These are phyloP conservation scores for Irpex rosettiformis DNA, from an alignment of 1,284 basidiomycete species.

Conservation along the genomic window DNA sequence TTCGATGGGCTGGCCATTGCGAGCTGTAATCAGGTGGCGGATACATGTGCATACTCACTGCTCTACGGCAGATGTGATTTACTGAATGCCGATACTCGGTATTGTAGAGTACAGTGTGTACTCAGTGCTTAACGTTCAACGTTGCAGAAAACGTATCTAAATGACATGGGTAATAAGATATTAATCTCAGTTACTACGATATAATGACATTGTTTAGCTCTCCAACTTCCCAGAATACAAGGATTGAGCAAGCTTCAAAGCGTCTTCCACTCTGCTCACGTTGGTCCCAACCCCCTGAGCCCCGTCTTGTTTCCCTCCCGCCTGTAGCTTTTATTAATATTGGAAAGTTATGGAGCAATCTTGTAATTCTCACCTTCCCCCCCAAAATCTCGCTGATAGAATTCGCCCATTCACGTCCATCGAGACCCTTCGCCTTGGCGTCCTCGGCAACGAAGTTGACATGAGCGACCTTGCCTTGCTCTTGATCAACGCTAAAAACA, in stretches of 20 bases:
- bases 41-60: no score
- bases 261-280: slow-evolving; percentile 64
- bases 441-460: slow-evolving; percentile 79
- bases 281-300: slow-evolving; percentile 84
- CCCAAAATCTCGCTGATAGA: slow-evolving; percentile 76
- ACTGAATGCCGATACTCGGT: no score
- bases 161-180: no score
- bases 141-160: no score
- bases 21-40: no score
- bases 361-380: slow-evolving; percentile 66
- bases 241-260: slow-evolving; percentile 55
- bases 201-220: no score
- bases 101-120: no score
- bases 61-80: no score
- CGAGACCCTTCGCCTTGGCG: slow-evolving; percentile 61
- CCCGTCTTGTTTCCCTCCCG: slow-evolving; percentile 89
- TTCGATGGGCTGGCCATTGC: no score
- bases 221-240: slow-evolving; percentile 27
- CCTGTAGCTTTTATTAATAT: slow-evolving; percentile 45
- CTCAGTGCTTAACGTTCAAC: no score
- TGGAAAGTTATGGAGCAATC: not conserved
- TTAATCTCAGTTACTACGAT: no score
- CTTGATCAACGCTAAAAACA: slow-evolving; percentile 78
- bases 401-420: slow-evolving; percentile 84
- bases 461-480: slow-evolving; percentile 80